These are phyloP conservation scores for Rubus idaeus DNA, from an alignment of 306 rosid species.

Conservation along the genomic window DNA sequence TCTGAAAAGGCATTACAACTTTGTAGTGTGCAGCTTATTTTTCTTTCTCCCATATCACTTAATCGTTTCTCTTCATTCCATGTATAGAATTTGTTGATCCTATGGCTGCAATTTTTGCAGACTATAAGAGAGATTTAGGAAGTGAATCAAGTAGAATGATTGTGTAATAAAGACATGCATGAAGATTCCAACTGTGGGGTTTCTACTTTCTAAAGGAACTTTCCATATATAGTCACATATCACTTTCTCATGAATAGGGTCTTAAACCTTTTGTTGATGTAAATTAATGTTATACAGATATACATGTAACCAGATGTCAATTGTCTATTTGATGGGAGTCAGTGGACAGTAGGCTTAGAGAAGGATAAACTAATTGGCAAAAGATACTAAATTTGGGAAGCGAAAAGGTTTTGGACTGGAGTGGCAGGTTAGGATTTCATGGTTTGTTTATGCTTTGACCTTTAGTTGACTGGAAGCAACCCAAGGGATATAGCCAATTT, in stretches of 20 bases:
- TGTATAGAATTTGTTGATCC: background rate
- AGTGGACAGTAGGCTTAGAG: background rate
- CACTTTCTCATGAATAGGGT: constrained; percentile 9
- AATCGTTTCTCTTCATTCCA: constrained; percentile 3
- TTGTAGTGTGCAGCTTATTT: constrained; percentile 5
- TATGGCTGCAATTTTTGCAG: background rate
- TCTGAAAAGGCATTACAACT: constrained; percentile 1
- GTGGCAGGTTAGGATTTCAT: background rate
- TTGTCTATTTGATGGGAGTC: background rate
- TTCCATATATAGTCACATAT: background rate
- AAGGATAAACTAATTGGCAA: background rate
- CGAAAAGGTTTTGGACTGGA: background rate
- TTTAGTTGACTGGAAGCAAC: background rate
- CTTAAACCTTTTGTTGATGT: background rate
- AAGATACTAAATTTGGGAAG: background rate
- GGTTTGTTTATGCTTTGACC: background rate
- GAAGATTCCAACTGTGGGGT: background rate
- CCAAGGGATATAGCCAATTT: background rate
- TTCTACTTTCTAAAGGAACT: background rate
- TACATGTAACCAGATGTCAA: background rate
- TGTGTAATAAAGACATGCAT: background rate
- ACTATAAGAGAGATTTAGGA: background rate
- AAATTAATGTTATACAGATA: background rate
- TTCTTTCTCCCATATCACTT: background rate
- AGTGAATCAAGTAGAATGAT: background rate